Conservation (phyloP, 176 grass and related monocot genomes). For the Hyparrhenia diplandra region DNA sequence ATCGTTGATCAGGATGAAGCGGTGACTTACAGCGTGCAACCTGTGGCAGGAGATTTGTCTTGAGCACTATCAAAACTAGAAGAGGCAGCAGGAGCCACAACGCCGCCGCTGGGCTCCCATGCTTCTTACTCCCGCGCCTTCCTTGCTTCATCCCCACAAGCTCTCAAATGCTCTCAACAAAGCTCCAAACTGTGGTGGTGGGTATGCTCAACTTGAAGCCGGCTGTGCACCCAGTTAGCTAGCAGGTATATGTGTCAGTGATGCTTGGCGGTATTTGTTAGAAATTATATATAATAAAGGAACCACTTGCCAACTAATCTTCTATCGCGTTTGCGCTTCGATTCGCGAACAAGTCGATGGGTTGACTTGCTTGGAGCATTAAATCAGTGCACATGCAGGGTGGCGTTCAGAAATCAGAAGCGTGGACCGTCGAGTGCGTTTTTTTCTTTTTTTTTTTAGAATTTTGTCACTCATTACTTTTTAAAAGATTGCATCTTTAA, state of each 20-base stretch:
- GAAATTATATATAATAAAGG: neutral
- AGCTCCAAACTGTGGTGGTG: neutral
- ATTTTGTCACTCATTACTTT: no score
- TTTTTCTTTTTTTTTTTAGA: no score
- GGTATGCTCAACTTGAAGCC: neutral
- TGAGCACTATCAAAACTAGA: slow-evolving; percentile 11
- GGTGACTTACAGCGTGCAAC: slow-evolving; percentile 7
- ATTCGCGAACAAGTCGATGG: neutral
- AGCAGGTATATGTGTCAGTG: neutral
- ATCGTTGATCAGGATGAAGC: neutral
- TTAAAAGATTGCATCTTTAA: no score
- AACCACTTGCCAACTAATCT: neutral
- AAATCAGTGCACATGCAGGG: neutral
- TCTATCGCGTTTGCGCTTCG: neutral
- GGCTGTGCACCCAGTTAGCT: neutral
- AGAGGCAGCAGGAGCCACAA: slow-evolving; percentile 18
- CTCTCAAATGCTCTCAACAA: neutral
- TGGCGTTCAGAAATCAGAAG: neutral
- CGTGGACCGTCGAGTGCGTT: no score
- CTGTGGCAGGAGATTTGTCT: slow-evolving; percentile 9
- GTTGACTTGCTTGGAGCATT: neutral
- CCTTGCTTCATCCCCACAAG: slow-evolving; percentile 12
- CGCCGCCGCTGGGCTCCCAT: neutral
- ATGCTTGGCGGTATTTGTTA: neutral
- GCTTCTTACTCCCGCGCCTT: neutral